Evolutionary conservation across 176 grass and related monocot genomes (phyloP).

Genomic region (Metroxylon sagu): DNA sequence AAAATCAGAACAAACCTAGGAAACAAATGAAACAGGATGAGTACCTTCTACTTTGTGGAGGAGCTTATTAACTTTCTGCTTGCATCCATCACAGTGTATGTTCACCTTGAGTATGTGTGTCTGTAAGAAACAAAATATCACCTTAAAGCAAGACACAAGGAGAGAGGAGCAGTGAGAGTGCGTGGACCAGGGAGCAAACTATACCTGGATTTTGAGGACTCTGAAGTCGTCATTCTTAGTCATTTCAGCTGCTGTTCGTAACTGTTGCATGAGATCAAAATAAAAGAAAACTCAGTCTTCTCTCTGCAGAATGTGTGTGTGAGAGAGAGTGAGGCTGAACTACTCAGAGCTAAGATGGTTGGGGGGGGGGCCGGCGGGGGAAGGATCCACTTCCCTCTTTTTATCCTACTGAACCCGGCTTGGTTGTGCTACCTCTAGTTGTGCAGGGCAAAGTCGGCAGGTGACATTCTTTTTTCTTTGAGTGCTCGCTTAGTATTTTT

Average conservation of each 20-base stretch:
- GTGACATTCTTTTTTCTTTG: too few relatives aligned
- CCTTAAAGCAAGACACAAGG: too few relatives aligned
- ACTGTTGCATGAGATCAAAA: slow-evolving; percentile 14
- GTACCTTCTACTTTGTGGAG: slow-evolving; percentile 96
- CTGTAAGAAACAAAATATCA: slow-evolving; percentile 33
- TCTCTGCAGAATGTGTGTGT: background rate
- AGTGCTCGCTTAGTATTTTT: too few relatives aligned
- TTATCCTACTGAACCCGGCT: slow-evolving; percentile 13
- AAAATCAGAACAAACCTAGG: too few relatives aligned
- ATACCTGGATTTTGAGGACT: slow-evolving; percentile 95
- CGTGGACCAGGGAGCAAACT: too few relatives aligned
- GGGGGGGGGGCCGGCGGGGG: too few relatives aligned
- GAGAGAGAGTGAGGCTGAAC: background rate
- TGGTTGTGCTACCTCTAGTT: background rate
- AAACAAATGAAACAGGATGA: background rate
- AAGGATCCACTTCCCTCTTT: slow-evolving; percentile 3
- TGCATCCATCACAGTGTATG: slow-evolving; percentile 99
- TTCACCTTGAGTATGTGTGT: slow-evolving; percentile 87
- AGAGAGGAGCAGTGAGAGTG: background rate
- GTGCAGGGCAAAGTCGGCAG: too few relatives aligned
- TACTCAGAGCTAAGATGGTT: too few relatives aligned
- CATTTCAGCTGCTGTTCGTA: slow-evolving; percentile 43
- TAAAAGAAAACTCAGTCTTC: too few relatives aligned
- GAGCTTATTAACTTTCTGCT: slow-evolving; percentile 87
- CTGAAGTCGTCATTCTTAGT: slow-evolving; percentile 85